phyloP scores from a whole-genome alignment of 306 rosid genomes.

The Sesbania bispinosa region DNA sequence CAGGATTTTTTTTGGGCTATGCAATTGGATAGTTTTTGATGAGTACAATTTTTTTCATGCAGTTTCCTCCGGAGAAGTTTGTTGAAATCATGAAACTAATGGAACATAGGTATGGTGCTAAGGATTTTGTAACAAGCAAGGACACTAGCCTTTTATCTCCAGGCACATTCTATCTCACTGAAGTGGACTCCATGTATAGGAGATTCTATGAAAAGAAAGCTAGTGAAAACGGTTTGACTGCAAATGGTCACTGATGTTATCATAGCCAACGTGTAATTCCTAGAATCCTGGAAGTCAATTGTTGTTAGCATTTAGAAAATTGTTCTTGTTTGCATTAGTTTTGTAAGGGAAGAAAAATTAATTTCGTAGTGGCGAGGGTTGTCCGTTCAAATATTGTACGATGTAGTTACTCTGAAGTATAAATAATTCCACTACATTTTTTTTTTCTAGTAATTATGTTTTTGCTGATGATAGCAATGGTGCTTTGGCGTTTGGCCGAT shows the following conservation, averaged over 20 bases:
- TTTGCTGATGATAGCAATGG: neutral
- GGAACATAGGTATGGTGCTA: constrained; percentile 83
- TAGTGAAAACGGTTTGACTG: neutral
- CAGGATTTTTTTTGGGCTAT: neutral
- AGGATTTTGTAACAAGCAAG: constrained; percentile 81
- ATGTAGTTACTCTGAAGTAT: constrained; percentile 5
- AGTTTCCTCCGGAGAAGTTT: constrained; percentile 70
- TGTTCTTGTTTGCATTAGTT: constrained; percentile 8
- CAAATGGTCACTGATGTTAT: constrained; percentile 52
- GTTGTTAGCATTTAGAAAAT: constrained; percentile 23
- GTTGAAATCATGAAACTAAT: constrained; percentile 68
- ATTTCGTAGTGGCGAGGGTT: constrained; percentile 13
- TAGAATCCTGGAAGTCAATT: constrained; percentile 12
- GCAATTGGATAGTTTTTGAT: constrained; percentile 20
- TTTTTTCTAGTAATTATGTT: neutral
- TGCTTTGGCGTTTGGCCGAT: too few relatives aligned
- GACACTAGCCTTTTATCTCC: constrained; percentile 56
- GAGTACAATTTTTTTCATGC: constrained; percentile 27
- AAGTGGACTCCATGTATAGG: constrained; percentile 73
- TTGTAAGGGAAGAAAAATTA: constrained; percentile 24
- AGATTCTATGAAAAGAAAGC: constrained; percentile 71
- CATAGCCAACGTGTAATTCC: neutral
- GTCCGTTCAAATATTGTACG: neutral
- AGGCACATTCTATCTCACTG: constrained; percentile 81
- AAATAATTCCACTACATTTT: neutral